Percentiles rank a stretch among this genome's conserved stretches.
Evolutionary conservation across 2,329 filamentous ascomycete species (phyloP).

Genomic region (Penicillium decumbens): DNA sequence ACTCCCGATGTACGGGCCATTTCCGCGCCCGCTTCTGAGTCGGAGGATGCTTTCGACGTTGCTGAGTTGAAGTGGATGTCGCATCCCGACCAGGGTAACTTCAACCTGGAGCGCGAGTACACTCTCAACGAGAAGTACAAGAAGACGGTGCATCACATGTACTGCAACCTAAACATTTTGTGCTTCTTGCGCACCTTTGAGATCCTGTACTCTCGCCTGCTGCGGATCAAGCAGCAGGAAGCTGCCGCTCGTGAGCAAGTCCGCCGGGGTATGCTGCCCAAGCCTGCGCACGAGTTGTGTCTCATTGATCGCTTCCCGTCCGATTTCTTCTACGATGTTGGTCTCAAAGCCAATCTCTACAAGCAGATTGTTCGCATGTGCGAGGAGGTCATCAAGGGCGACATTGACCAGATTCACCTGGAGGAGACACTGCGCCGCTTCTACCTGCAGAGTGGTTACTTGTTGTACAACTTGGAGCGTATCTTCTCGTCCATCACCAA

Average conservation of each 20-base stretch:
- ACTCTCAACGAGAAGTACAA: conserved; percentile 73
- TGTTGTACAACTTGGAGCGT: conserved; percentile 87
- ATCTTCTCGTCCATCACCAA: conserved; percentile 76
- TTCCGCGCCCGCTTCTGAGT: conserved; percentile 42
- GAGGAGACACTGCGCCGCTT: conserved; percentile 89
- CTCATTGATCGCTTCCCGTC: conserved; percentile 71
- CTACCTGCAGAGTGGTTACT: conserved; percentile 87
- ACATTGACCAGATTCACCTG: conserved; percentile 75
- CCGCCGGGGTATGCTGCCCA: conserved; percentile 65
- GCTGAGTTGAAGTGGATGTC: conserved; percentile 55
- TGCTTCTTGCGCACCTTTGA: conserved; percentile 94
- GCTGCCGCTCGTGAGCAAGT: conserved; percentile 69
- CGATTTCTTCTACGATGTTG: conserved; percentile 69
- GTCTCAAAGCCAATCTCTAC: conserved; percentile 69
- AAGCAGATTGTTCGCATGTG: conserved; percentile 77
- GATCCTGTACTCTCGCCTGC: conserved; percentile 78
- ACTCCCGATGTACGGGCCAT: conserved; percentile 65
- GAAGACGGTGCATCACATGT: conserved; percentile 80
- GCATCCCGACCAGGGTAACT: conserved; percentile 53
- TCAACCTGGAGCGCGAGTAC: conserved; percentile 62
- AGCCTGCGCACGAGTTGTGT: conserved; percentile 77
- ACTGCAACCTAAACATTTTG: conserved; percentile 84
- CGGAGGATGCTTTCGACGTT: conserved; percentile 52
- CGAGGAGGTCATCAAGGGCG: conserved; percentile 77
- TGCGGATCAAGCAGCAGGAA: conserved; percentile 76